phyloP scores from a whole-genome alignment of 805 yeast genomes.

The Metschnikowia shivogae region DNA sequence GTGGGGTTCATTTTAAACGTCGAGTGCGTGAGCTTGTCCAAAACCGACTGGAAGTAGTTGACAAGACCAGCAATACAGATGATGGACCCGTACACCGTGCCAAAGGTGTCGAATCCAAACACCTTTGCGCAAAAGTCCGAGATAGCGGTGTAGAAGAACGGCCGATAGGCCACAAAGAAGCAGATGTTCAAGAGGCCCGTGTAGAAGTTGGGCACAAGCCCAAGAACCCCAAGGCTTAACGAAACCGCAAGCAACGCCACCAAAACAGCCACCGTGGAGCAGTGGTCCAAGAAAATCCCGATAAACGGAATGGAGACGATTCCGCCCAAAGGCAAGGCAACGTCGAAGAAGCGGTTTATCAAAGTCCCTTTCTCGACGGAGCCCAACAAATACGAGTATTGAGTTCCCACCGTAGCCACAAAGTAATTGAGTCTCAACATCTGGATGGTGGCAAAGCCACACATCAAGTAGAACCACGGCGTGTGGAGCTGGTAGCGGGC shows the following conservation, averaged over 20 bases:
- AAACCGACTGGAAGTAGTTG: slow-evolving; percentile 44
- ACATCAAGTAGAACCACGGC: slow-evolving; percentile 49
- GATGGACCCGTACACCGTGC: slow-evolving; percentile 55
- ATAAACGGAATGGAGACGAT: slow-evolving; percentile 51
- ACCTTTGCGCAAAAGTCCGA: slow-evolving; percentile 60
- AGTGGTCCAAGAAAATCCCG: slow-evolving; percentile 48
- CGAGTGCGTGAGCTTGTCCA: slow-evolving; percentile 49
- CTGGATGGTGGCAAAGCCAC: slow-evolving; percentile 49
- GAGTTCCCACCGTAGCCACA: slow-evolving; percentile 57
- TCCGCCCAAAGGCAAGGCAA: slow-evolving; percentile 56
- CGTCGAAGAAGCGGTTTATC: slow-evolving; percentile 47
- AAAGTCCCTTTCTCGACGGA: slow-evolving; percentile 35
- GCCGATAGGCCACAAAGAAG: slow-evolving; percentile 51
- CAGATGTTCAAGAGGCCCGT: slow-evolving; percentile 44
- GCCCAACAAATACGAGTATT: slow-evolving; percentile 44
- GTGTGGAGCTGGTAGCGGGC: slow-evolving; percentile 47
- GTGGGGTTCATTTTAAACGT: slow-evolving; percentile 52
- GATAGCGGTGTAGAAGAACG: slow-evolving; percentile 54
- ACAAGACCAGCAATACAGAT: slow-evolving; percentile 50
- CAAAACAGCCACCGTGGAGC: slow-evolving; percentile 45
- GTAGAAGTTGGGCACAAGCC: slow-evolving; percentile 39
- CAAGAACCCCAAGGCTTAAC: slow-evolving; percentile 44
- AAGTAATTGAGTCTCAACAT: slow-evolving; percentile 56
- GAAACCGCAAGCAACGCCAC: slow-evolving; percentile 38
- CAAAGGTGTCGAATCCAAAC: slow-evolving; percentile 59